A percentile compares a stretch with the other conserved stretches of the same genome.
phyloP scores from a whole-genome alignment of 441 rosid species.

The Corymbia calophylla region DNA sequence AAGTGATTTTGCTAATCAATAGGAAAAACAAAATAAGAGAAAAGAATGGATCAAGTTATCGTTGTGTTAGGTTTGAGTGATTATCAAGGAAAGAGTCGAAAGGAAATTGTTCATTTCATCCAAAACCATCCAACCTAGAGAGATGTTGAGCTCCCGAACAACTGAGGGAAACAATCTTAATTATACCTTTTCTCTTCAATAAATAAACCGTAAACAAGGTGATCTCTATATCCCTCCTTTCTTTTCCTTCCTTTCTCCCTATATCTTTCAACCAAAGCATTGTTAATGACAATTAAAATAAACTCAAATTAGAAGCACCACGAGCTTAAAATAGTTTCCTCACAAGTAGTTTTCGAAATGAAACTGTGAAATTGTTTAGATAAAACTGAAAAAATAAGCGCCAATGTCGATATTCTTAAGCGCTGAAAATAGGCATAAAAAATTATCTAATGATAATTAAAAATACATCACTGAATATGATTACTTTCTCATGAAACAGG shows the following conservation, averaged over 20 bases:
- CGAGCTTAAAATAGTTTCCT: not conserved
- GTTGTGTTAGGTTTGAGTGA: not conserved
- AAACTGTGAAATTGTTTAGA: not conserved
- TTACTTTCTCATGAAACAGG: too few species aligned
- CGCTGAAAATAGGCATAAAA: not conserved
- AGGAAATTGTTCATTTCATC: not conserved
- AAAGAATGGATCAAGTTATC: not conserved
- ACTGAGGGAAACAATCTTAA: not conserved
- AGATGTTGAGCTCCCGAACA: not conserved
- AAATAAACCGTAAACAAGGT: too few species aligned
- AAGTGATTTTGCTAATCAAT: not conserved
- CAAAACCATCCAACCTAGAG: not conserved
- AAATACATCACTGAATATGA: not conserved
- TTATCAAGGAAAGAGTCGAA: not conserved
- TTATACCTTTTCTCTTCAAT: not conserved
- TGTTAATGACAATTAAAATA: not conserved
- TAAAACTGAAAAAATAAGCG: not conserved
- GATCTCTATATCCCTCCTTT: not conserved
- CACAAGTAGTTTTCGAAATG: too few species aligned
- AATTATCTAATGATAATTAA: too few species aligned
- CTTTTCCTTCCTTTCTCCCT: not conserved
- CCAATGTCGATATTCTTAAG: too few species aligned
- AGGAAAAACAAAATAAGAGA: not conserved
- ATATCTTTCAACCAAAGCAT: not conserved
- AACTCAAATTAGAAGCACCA: not conserved